Conservation (phyloP, 1,139 yeast genomes). For the Yamadazyma triangularis region DNA sequence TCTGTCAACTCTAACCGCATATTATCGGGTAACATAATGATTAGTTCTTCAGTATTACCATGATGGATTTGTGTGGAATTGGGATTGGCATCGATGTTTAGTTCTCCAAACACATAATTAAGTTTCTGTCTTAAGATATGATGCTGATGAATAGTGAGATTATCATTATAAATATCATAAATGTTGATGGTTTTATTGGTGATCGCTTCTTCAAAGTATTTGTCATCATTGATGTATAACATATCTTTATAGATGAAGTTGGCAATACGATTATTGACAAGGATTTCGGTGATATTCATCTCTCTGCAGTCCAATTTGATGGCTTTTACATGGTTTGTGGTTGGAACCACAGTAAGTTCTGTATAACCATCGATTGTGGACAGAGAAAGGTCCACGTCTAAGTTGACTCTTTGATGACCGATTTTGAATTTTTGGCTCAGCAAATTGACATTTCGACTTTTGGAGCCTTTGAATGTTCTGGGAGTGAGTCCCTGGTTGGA, state of each 20-base stretch:
- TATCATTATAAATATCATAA: constrained; percentile 41
- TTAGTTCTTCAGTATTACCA: constrained; percentile 67
- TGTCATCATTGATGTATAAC: constrained; percentile 35
- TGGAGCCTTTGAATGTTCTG: constrained; percentile 15
- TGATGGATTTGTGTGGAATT: constrained; percentile 12
- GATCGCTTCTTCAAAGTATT: constrained; percentile 16
- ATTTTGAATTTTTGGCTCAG: constrained; percentile 45
- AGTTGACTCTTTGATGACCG: constrained; percentile 64
- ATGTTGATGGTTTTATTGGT: constrained; percentile 21
- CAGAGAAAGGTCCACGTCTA: constrained; percentile 61
- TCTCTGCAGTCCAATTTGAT: constrained; percentile 81
- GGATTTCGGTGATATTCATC: constrained; percentile 57
- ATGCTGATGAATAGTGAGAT: constrained; percentile 51
- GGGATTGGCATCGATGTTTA: constrained; percentile 30
- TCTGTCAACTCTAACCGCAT: constrained; percentile 61
- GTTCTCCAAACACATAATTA: constrained; percentile 56
- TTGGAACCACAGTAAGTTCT: constrained; percentile 75
- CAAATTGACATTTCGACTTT: constrained; percentile 19
- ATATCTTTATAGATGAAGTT: constrained; percentile 38
- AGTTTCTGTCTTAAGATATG: constrained; percentile 63
- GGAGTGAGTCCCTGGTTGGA: constrained; percentile 16
- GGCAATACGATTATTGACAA: constrained; percentile 46
- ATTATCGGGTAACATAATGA: constrained; percentile 67
- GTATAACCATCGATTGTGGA: constrained; percentile 66
- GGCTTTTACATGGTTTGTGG: constrained; percentile 51